phyloP scores from a whole-genome alignment of 306 rosid species.

The Vigna trinervia region DNA sequence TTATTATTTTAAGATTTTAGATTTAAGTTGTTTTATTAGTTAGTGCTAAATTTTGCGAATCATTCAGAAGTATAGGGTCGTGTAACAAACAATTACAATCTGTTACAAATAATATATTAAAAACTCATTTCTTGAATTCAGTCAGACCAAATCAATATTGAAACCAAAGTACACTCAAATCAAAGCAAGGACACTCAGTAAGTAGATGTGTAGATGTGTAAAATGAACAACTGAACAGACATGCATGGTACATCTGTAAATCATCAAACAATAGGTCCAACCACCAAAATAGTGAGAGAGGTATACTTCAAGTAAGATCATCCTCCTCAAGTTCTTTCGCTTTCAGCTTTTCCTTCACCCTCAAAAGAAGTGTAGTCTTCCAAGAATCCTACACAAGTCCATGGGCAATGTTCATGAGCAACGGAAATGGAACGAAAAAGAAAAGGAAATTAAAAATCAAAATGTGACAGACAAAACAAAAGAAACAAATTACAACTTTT shows the following conservation, averaged over 20 bases:
- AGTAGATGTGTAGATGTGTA: slow-evolving; percentile 37
- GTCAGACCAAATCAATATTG: slow-evolving; percentile 27
- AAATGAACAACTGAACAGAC: slow-evolving; percentile 44
- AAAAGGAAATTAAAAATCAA: not conserved
- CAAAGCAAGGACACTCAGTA: slow-evolving; percentile 47
- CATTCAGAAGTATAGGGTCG: no score
- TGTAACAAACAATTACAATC: no score
- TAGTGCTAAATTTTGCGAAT: no score
- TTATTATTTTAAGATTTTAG: no score
- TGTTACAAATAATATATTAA: not conserved
- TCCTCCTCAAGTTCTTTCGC: slow-evolving; percentile 98
- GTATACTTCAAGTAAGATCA: slow-evolving; percentile 74
- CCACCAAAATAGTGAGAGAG: slow-evolving; percentile 5
- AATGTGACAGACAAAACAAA: no score
- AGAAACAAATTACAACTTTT: no score
- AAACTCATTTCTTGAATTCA: slow-evolving; percentile 41
- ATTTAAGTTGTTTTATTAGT: no score
- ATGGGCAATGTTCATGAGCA: slow-evolving; percentile 17
- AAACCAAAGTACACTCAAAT: slow-evolving; percentile 5
- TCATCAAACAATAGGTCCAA: slow-evolving; percentile 51
- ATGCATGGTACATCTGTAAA: slow-evolving; percentile 41
- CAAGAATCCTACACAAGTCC: slow-evolving; percentile 75
- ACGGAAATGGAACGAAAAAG: slow-evolving; percentile 12
- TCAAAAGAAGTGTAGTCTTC: slow-evolving; percentile 93
- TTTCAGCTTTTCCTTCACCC: slow-evolving; percentile 97